These are phyloP conservation scores for Fusarium pininemorale DNA, from an alignment of 2,329 filamentous ascomycete species.

Conservation along the genomic window DNA sequence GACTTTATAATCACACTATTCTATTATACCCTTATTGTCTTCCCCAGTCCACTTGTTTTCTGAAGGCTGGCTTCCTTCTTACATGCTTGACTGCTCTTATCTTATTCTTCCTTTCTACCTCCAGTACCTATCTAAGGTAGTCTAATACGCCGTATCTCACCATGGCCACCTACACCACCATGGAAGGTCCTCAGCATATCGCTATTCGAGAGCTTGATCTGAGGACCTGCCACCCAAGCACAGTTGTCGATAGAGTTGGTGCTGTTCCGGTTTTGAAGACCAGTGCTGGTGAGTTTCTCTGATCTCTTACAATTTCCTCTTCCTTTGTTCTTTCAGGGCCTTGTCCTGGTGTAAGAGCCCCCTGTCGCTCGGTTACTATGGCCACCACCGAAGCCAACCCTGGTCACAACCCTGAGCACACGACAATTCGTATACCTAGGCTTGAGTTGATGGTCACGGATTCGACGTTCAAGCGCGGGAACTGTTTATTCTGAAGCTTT, in stretches of 20 bases:
- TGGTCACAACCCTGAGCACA: constrained; percentile 7
- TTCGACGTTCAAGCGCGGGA: not conserved
- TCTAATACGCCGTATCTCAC: constrained; percentile 14
- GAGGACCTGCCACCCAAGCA: constrained; percentile 56
- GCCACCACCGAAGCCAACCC: constrained; percentile 28
- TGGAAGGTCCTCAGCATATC: constrained; percentile 47
- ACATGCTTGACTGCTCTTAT: constrained; percentile 10
- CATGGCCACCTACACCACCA: constrained; percentile 36
- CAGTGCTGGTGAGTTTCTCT: constrained; percentile 63
- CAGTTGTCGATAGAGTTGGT: constrained; percentile 64
- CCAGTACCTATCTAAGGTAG: not conserved
- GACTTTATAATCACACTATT: constrained; percentile 17
- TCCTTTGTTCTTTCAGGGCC: not conserved
- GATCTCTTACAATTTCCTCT: constrained; percentile 11
- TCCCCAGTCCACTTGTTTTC: constrained; percentile 30
- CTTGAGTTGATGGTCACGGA: not conserved
- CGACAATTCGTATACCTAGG: not conserved
- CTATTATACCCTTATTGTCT: constrained; percentile 17
- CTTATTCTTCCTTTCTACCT: constrained; percentile 15
- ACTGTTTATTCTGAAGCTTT: not conserved
- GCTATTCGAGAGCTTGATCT: constrained; percentile 61
- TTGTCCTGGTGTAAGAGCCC: constrained; percentile 21
- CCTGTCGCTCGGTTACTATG: constrained; percentile 34
- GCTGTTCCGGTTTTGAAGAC: constrained; percentile 66
- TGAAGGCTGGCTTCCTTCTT: constrained; percentile 42